Evolutionary conservation across 768 basidiomycete genomes (phyloP), one percentile per base, ranked within the genome.

Genomic region (Russula ochroleuca): DNA sequence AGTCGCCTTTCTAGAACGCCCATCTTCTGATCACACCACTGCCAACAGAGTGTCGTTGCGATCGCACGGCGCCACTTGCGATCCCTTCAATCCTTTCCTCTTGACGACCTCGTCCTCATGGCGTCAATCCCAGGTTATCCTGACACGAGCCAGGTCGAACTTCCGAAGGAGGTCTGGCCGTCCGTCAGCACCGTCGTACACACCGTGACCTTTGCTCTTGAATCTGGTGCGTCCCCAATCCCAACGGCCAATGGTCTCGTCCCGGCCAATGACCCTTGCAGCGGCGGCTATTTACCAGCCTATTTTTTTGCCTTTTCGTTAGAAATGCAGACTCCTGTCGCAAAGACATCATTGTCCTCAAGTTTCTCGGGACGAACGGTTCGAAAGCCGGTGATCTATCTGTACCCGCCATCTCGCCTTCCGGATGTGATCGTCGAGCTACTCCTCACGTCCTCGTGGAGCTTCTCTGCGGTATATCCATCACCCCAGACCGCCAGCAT

Each of bases 351-450:
- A 28, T 28, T 28, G 28, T 2, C 28, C 28, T 28, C 28, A 28
- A 2, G 28, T 28, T 2, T 28, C n/a, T 28, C 28, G 28, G 28
- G n/a, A n/a, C n/a, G n/a, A n/a, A n/a, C 28, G 28, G 2, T 5
- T 28, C 28, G 57, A 15, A 64, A 65, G 41, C 64, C 59, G 8
- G 41, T 65, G 28, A 61, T 64, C 47, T 64, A 64, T 41, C 53
- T 60, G 33, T 60, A 25, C 21, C 59, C 63, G 13, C 59, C 63
- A 7, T 50, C 33, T 4, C 28, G 59, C 25, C 53, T 64, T 19
- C 21, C 47, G 3, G 38, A 61, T 28, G 63, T 64, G 40, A 55
- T 37, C 13, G 41, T 64, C 11, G 40, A 64, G 3, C 33, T 64
- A 19, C 31, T 31, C 1, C 47, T 64, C 38, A 19, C 15, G 2